These are phyloP conservation scores for Solanum megistacrolobum DNA, from an alignment of 257 asterid species.

Conservation along the genomic window DNA sequence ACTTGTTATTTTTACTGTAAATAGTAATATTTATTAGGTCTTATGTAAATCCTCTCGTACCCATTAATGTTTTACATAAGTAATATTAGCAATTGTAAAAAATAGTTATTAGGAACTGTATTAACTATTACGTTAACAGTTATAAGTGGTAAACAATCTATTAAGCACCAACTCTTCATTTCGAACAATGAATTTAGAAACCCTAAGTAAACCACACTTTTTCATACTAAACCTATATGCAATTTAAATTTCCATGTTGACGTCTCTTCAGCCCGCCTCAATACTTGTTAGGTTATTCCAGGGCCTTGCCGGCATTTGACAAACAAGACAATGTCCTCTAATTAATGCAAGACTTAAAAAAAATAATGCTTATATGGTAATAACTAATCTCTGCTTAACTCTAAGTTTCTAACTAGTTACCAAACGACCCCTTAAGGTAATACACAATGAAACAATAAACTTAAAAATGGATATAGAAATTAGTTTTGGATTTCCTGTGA, in stretches of 20 bases:
- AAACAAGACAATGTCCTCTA: neutral
- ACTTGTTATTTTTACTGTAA: neutral
- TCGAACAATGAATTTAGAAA: constrained; percentile 30
- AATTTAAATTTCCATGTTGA: neutral
- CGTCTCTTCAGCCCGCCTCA: neutral
- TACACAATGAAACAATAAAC: neutral
- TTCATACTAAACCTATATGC: constrained; percentile 5
- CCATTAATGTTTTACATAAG: neutral
- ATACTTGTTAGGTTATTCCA: neutral
- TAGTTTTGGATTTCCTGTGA: neutral
- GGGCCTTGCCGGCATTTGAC: neutral
- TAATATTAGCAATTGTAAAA: neutral
- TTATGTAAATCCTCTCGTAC: neutral
- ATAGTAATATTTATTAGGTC: neutral
- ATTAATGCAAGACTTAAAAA: neutral
- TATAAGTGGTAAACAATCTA: neutral
- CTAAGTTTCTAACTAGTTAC: neutral
- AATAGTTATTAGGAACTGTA: neutral
- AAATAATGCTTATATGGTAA: neutral
- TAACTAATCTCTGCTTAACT: neutral
- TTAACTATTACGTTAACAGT: neutral
- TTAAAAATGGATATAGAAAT: neutral
- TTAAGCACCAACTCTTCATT: neutral
- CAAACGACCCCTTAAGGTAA: neutral
- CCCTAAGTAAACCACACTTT: constrained; percentile 17